Base-by-base conservation (phyloP, 768 basidiomycete species). In the Boletus edulis region DNA sequence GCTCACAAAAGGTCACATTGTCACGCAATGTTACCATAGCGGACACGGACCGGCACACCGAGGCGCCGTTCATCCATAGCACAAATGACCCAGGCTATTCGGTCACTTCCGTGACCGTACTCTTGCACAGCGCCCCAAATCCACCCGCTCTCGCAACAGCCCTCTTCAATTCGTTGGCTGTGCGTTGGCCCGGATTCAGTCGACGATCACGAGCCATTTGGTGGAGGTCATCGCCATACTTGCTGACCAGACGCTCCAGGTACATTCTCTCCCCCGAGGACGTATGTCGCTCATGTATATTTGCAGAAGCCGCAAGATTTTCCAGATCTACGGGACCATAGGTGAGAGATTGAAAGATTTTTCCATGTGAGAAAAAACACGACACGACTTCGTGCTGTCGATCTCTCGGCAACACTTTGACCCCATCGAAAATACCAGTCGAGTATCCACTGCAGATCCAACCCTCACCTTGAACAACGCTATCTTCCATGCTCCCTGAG, bases 181-280 rank as follows among this genome's bases (percentile, higher is more conserved):
- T 97, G 66, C 87, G 82, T 74, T 98, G 96, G 70, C 85, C 86
- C 15, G 81, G 73, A 69, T 98, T 98, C 55, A 89, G 69, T 71
- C 78, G 86, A 55, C 84, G 75, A 73, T 98, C 95, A 61, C 78
- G 76, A 12, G 84, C 83, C 94, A 97, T 98, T 46, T 72, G 76
- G 29, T 81, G 79, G 22, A 86, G 73, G 73, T 98, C 86, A 31
- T 77, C 73, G 2, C 86, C 89, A 72, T 98, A 76, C 69, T 81
- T 86, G 40, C 71, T 70, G 13, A 91, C 81, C 29, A 98, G 78
- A 41, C 79, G 73, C 54, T 74, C 69, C 41, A 98, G 76, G 70
- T 87, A 90, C 43, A 71, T 73, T 53, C 77, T 69, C 72, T 98
- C 94, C 3, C 86, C 85, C 12, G 70, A 66, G 11, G 93, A 92